These are phyloP conservation scores for Teratosphaeria epicoccoides DNA, from an alignment of 2,329 filamentous ascomycete genomes.

Conservation along the genomic window DNA sequence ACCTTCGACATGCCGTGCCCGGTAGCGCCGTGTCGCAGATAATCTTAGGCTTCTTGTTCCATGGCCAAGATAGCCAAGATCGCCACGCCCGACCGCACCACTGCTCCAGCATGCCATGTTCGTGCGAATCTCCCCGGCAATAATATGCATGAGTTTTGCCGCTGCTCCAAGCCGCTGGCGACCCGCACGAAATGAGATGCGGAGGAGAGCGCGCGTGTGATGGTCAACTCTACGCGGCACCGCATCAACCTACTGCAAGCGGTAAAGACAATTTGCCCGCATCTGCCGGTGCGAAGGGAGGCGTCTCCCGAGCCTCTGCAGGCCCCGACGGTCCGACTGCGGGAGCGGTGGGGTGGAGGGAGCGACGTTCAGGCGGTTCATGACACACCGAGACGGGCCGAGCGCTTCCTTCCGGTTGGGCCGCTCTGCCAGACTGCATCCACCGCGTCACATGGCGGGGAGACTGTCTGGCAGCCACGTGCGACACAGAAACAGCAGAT, in stretches of 20 bases:
- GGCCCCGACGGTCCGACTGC: not conserved
- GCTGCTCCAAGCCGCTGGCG: not conserved
- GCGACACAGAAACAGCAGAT: not conserved
- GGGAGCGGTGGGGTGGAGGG: not conserved
- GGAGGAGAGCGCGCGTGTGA: not conserved
- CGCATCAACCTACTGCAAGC: not conserved
- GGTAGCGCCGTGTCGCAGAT: no score
- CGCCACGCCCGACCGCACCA: no score
- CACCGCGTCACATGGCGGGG: not conserved
- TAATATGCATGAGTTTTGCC: no score
- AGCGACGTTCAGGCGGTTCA: not conserved
- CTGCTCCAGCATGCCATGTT: not conserved
- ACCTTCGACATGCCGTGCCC: no score
- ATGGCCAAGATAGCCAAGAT: no score
- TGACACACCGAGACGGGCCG: not conserved
- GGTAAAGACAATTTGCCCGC: not conserved
- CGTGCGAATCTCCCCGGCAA: not conserved
- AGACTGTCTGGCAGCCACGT: not conserved
- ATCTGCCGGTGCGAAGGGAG: not conserved
- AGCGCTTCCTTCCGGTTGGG: not conserved
- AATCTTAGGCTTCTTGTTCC: no score
- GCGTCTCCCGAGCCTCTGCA: not conserved
- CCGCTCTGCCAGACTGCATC: not conserved
- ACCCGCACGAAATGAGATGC: no score
- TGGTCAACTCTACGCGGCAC: not conserved